phyloP scores from a whole-genome alignment of 768 basidiomycete genomes.

The Coprinopsis strossmayeri region DNA sequence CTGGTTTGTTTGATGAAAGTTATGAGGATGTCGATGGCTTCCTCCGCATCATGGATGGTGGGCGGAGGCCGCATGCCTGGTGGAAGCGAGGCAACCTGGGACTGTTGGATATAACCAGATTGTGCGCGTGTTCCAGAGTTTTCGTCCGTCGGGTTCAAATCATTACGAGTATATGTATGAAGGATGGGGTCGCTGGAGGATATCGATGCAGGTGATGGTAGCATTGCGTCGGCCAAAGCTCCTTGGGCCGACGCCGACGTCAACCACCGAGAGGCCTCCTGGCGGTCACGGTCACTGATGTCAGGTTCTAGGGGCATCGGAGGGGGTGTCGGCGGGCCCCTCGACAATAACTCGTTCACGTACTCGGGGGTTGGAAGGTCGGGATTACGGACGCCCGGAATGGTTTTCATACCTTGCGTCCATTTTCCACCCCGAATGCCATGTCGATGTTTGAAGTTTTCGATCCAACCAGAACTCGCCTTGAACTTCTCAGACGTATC shows the following conservation, averaged over 20 bases:
- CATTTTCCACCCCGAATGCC: constrained; percentile 62
- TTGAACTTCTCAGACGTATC: constrained; percentile 89
- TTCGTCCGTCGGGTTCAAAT: too few species aligned
- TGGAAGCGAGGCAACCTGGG: not conserved
- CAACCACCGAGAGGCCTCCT: too few species aligned
- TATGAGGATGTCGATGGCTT: constrained; percentile 48
- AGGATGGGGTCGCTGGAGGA: too few species aligned
- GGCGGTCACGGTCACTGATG: too few species aligned
- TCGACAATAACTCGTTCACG: too few species aligned
- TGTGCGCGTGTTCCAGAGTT: too few species aligned
- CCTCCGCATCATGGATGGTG: constrained; percentile 37
- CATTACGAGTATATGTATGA: too few species aligned
- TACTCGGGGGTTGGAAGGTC: constrained; percentile 13
- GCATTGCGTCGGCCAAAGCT: too few species aligned
- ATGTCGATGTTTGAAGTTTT: constrained; percentile 84
- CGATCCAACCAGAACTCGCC: constrained; percentile 88
- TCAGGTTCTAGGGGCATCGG: too few species aligned
- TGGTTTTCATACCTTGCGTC: constrained; percentile 15
- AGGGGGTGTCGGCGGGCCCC: too few species aligned
- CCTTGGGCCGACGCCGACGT: too few species aligned
- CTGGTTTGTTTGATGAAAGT: constrained; percentile 37
- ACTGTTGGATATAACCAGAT: not conserved
- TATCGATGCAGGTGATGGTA: too few species aligned
- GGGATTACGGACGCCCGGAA: constrained; percentile 8
- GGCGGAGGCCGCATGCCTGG: not conserved